These are phyloP conservation scores for Melanogaster broomeanus DNA, from an alignment of 768 basidiomycete genomes.

Conservation along the genomic window DNA sequence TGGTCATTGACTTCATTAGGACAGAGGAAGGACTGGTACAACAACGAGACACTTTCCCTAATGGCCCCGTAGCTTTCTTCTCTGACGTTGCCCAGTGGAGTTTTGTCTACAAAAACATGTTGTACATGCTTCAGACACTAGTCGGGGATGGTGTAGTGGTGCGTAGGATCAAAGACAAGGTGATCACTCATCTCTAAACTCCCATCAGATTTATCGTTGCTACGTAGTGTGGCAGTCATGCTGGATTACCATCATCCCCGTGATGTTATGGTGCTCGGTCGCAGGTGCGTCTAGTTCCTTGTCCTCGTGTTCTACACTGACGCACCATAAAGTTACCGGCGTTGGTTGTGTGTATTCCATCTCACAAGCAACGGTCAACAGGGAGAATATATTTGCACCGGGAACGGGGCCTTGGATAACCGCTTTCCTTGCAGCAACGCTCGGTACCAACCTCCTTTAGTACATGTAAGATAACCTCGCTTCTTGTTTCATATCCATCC, in stretches of 20 bases:
- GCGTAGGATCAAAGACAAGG: neutral
- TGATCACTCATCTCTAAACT: neutral
- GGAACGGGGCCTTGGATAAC: conserved; percentile 23
- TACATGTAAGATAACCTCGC: conserved; percentile 12
- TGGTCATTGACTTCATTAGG: conserved; percentile 19
- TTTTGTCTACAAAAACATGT: conserved; percentile 28
- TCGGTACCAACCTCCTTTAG: conserved; percentile 21
- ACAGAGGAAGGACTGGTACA: conserved; percentile 21
- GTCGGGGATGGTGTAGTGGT: conserved; percentile 25
- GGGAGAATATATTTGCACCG: conserved; percentile 15
- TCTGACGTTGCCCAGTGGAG: conserved; percentile 23
- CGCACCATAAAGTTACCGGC: conserved; percentile 8
- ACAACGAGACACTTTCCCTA: conserved; percentile 17
- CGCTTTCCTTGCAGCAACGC: conserved; percentile 18
- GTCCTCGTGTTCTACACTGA: neutral
- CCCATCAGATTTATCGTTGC: conserved; percentile 27
- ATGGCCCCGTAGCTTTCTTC: conserved; percentile 28
- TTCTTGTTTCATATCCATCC: neutral
- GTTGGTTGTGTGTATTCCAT: conserved; percentile 16
- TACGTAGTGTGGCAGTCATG: conserved; percentile 27
- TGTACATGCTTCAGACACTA: conserved; percentile 21
- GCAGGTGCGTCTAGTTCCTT: neutral
- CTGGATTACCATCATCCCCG: conserved; percentile 21
- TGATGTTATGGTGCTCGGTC: conserved; percentile 16
- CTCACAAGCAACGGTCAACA: conserved; percentile 6